These are phyloP conservation scores for Pulveroboletus ravenelii DNA, from an alignment of 768 basidiomycete species.

Conservation along the genomic window DNA sequence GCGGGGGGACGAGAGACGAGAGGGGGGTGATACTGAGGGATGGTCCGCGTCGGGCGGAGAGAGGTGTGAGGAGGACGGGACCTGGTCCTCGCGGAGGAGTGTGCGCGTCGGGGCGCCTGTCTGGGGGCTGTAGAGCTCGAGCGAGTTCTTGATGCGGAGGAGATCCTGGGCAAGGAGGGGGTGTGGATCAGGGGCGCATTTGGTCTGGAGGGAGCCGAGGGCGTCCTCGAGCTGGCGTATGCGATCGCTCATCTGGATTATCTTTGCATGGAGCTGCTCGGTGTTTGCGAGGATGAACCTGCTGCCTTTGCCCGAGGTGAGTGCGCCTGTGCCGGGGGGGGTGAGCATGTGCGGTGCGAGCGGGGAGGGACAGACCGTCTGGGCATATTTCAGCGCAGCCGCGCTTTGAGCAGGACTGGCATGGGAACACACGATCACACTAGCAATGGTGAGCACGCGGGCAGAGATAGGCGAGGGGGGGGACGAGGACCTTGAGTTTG, in stretches of 20 bases:
- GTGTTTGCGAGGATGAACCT: constrained; percentile 68
- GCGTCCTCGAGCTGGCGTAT: constrained; percentile 63
- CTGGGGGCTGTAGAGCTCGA: constrained; percentile 53
- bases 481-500: constrained; percentile 49
- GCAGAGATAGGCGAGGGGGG: background rate
- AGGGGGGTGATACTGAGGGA: constrained; percentile 13
- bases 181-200: constrained; percentile 40
- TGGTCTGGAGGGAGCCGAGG: constrained; percentile 41
- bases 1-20: background rate
- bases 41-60: constrained; percentile 2
- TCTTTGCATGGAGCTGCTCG: constrained; percentile 61
- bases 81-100: constrained; percentile 7
- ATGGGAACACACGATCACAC: constrained; percentile 66
- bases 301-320: constrained; percentile 61
- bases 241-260: constrained; percentile 55
- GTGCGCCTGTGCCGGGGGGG: constrained; percentile 38
- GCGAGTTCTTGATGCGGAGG: constrained; percentile 59
- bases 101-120: background rate
- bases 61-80: constrained; percentile 14
- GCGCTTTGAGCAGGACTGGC: constrained; percentile 62
- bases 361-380: constrained; percentile 37
- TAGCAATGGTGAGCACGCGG: constrained; percentile 19
- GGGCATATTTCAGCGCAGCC: constrained; percentile 62
- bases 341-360: background rate
- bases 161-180: constrained; percentile 57